A percentile compares a stretch with the other conserved stretches of the same genome.
phyloP scores from a whole-genome alignment of 345 rosid species.

The Physaria fendleri region DNA sequence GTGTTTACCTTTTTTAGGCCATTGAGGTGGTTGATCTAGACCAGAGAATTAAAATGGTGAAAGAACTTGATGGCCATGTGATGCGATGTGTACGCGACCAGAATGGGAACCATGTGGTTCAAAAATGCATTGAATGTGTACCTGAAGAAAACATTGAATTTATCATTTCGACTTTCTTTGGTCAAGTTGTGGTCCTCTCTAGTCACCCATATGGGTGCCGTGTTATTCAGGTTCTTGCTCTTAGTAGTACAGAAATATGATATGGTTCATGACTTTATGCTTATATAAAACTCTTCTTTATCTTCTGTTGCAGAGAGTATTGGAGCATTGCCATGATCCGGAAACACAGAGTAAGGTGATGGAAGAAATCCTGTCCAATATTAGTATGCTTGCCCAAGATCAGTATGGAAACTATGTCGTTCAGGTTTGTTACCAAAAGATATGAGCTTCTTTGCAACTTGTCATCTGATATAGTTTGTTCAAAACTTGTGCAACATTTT shows the following conservation, averaged over 20 bases:
- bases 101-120: slow-evolving; percentile 95
- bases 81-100: slow-evolving; percentile 98
- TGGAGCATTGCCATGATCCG: slow-evolving; percentile 74
- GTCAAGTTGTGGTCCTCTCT: slow-evolving; percentile 76
- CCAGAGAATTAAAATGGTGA: slow-evolving; percentile 82
- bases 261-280: neutral
- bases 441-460: neutral
- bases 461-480: neutral
- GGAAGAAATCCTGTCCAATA: slow-evolving; percentile 72
- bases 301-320: slow-evolving; percentile 53
- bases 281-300: neutral
- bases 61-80: slow-evolving; percentile 84
- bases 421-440: slow-evolving; percentile 64
- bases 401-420: slow-evolving; percentile 97
- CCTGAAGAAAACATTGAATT: slow-evolving; percentile 87
- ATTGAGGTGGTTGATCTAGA: slow-evolving; percentile 86
- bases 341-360: slow-evolving; percentile 79
- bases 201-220: slow-evolving; percentile 97
- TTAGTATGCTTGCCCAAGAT: slow-evolving; percentile 91
- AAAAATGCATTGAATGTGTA: slow-evolving; percentile 91
- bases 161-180: slow-evolving; percentile 73
- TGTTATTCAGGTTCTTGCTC: slow-evolving; percentile 68
- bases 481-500: neutral
- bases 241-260: neutral
- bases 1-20: slow-evolving; percentile 42